phyloP scores from a whole-genome alignment of 2,329 filamentous ascomycete species.

The Neoarthrinium moseri region DNA sequence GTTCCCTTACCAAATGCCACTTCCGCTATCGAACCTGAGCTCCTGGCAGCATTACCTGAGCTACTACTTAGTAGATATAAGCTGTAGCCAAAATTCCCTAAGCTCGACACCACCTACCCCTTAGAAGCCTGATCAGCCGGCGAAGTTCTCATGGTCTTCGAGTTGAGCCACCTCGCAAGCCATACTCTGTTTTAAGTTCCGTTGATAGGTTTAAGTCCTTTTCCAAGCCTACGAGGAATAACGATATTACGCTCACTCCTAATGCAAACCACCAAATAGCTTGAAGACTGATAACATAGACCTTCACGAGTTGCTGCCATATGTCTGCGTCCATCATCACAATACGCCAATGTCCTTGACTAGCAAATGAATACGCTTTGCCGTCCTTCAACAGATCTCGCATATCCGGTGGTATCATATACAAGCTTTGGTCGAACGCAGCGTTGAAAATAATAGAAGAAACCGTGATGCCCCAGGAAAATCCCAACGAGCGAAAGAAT shows the following conservation, averaged over 20 bases:
- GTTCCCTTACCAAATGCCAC: too few species aligned
- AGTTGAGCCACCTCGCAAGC: too few species aligned
- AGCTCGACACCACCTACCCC: too few species aligned
- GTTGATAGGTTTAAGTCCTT: background rate
- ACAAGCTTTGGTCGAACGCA: background rate
- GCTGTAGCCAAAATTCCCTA: too few species aligned
- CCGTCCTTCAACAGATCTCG: background rate
- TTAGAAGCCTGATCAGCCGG: too few species aligned
- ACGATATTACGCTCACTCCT: background rate
- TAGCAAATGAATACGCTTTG: background rate
- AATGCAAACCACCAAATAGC: background rate
- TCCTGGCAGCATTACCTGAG: too few species aligned
- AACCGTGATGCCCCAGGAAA: constrained; percentile 40
- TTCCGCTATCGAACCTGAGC: too few species aligned
- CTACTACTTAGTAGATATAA: too few species aligned
- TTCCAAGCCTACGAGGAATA: background rate
- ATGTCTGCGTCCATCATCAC: background rate
- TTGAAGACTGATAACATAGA: background rate
- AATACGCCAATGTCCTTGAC: background rate
- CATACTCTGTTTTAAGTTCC: constrained; percentile 2
- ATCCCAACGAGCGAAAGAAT: constrained; percentile 20
- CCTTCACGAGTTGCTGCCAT: background rate
- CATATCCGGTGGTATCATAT: background rate
- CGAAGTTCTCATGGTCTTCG: too few species aligned
- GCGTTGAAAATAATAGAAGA: constrained; percentile 33